Conservation (phyloP, 192 early-diverging fungal genomes). For the Rhizoclosmatium sp. region DNA sequence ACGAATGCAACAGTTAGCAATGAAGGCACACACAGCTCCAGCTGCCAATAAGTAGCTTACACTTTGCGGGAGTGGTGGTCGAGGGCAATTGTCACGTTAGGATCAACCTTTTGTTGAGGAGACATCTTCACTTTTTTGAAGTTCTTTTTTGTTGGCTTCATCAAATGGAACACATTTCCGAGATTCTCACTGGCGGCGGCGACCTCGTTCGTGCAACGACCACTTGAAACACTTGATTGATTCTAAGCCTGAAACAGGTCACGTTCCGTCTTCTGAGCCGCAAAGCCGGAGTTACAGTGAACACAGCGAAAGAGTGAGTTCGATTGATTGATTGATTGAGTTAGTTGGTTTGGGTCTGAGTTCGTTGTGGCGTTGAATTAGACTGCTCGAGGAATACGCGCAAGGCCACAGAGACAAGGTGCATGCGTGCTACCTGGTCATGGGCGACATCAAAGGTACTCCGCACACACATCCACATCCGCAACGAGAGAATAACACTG, state of each 20-base stretch:
- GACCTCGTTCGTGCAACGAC: background rate
- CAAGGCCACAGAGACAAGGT: background rate
- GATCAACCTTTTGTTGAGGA: constrained; percentile 8
- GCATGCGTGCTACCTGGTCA: background rate
- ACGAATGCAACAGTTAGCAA: background rate
- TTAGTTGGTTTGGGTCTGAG: background rate
- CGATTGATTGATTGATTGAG: background rate
- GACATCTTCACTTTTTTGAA: background rate
- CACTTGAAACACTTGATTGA: background rate
- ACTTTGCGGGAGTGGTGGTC: constrained; percentile 45
- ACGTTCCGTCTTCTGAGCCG: background rate
- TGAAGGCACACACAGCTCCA: background rate
- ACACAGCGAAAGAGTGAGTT: background rate
- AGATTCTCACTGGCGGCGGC: constrained; percentile 7
- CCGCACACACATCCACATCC: too few relatives aligned
- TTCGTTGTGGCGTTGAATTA: background rate
- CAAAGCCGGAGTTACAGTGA: background rate
- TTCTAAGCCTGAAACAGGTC: background rate
- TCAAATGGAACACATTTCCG: background rate
- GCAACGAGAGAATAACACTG: too few relatives aligned
- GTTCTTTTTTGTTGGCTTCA: too few relatives aligned
- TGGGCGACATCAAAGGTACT: background rate
- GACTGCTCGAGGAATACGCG: constrained; percentile 5
- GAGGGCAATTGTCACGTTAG: constrained; percentile 46
- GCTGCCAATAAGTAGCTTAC: constrained; percentile 9